Evolutionary conservation across 306 rosid species (phyloP), one percentile per base, ranked within the genome.

Genomic region (Lathyrus oleraceus): DNA sequence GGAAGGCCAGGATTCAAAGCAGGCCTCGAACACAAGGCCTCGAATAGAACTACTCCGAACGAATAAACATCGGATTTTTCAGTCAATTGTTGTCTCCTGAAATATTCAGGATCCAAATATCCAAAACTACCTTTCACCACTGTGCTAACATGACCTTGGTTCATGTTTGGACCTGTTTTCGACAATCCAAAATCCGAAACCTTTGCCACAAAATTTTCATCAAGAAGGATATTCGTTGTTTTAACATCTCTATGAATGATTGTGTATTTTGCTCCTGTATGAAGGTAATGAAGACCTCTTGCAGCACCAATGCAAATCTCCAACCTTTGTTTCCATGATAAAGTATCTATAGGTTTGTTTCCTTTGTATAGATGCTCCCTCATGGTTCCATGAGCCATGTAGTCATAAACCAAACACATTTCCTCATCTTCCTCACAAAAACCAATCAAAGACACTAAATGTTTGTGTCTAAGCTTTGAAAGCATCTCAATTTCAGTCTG

Each of bases 231-330:
- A 75, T 85, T 85, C 2, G 89, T 79, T 61, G 84, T 76, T 48
- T 85, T 85, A 2, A 85, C 89, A 73, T 85, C 89, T 72, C 89
- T 82, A 49, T 85, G 89, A 63, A 85, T 82, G 65, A 85, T 85
- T 14, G 89, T 85, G 64, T 85, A 82, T 15, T 68, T 66, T 2
- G 89, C 89, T 17, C 89, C 86, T 0, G 89, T 82, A 72, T 82
- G 89, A 79, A 85, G 89, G 58, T 85, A 85, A 54, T 85, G 89
- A 76, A 85, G 89, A 2, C 89, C 89, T 71, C 89, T 82, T 40
- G 86, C 84, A 1, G 86, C 82, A 73, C 89, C 89, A 48, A 85
- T 85, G 65, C 89, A 85, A 12, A 85, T 85, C 77, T 85, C 86
- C 72, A 85, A 70, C 72, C 89, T 82, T 67, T 85, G 89, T 49